Conservation (phyloP, 257 asterid species). For the Vinca minor region DNA sequence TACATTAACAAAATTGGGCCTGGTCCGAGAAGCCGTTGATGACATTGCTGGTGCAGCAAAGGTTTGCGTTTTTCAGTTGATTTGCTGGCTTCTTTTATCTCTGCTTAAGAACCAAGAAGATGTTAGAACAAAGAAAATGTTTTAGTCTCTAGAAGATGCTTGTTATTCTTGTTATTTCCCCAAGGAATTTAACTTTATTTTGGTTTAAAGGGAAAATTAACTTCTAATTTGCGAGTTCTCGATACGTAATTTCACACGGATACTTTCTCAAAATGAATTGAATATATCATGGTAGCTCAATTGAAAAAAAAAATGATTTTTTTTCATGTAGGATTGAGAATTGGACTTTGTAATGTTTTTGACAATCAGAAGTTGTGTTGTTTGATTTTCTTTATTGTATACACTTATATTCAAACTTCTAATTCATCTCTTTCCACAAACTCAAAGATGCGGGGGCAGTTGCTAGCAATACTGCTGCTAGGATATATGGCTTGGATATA, state of each 20-base stretch:
- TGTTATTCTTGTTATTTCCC: neutral
- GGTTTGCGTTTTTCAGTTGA: constrained; percentile 29
- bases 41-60: constrained; percentile 99
- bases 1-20: constrained; percentile 73
- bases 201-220: too few species aligned
- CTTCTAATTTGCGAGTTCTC: too few species aligned
- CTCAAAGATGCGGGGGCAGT: constrained; percentile 93
- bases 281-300: too few species aligned
- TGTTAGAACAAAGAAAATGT: neutral
- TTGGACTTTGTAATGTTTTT: too few species aligned
- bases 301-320: too few species aligned
- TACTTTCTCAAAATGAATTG: too few species aligned
- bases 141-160: neutral
- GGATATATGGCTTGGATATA: constrained; percentile 68
- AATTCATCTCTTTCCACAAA: constrained; percentile 69
- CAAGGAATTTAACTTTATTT: too few species aligned
- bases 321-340: too few species aligned
- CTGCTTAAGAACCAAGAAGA: constrained; percentile 3
- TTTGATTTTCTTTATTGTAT: constrained; percentile 3
- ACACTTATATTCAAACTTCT: constrained; percentile 16
- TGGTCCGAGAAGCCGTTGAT: constrained; percentile 96
- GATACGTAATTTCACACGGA: too few species aligned
- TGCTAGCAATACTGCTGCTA: constrained; percentile 81
- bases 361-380: neutral
- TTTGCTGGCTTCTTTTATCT: neutral